These are phyloP conservation scores for Cercis canadensis DNA, from an alignment of 306 rosid species.

Conservation along the genomic window DNA sequence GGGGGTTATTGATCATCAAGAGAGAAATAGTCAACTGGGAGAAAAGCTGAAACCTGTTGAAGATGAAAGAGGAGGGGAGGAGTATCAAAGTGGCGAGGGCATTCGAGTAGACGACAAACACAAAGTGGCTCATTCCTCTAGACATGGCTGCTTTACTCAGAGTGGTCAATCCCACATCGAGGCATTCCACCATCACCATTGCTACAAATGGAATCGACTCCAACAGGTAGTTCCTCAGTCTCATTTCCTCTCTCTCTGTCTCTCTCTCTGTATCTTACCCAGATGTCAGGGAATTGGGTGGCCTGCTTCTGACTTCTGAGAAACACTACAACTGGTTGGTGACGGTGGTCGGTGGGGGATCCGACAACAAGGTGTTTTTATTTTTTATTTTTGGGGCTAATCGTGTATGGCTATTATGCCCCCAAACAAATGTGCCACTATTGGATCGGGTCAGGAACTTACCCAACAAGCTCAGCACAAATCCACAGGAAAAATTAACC, in stretches of 20 bases:
- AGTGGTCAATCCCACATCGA: conserved; percentile 51
- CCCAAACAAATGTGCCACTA: not conserved
- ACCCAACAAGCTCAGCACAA: no score
- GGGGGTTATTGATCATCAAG: not conserved
- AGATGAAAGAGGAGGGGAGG: conserved; percentile 47
- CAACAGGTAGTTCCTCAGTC: not conserved
- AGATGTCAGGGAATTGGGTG: no score
- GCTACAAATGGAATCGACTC: conserved; percentile 42
- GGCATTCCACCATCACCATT: conserved; percentile 48
- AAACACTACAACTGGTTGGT: no score
- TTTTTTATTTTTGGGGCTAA: no score
- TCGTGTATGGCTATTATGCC: no score
- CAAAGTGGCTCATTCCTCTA: conserved; percentile 54
- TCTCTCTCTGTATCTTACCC: not conserved
- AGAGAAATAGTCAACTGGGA: not conserved
- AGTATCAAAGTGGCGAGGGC: conserved; percentile 53
- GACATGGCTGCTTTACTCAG: conserved; percentile 55
- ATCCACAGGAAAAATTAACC: not conserved
- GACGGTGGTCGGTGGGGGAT: no score
- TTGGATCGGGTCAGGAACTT: not conserved
- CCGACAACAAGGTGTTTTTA: no score
- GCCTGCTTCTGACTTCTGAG: no score
- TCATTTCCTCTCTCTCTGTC: conserved; percentile 22
- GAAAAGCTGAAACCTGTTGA: conserved; percentile 23
- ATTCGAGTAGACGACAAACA: conserved; percentile 58